A percentile compares a stretch with the other conserved stretches of the same genome.
These are phyloP conservation scores for Aspergillus biplanus DNA, from an alignment of 495 filamentous ascomycete species.

Conservation along the genomic window DNA sequence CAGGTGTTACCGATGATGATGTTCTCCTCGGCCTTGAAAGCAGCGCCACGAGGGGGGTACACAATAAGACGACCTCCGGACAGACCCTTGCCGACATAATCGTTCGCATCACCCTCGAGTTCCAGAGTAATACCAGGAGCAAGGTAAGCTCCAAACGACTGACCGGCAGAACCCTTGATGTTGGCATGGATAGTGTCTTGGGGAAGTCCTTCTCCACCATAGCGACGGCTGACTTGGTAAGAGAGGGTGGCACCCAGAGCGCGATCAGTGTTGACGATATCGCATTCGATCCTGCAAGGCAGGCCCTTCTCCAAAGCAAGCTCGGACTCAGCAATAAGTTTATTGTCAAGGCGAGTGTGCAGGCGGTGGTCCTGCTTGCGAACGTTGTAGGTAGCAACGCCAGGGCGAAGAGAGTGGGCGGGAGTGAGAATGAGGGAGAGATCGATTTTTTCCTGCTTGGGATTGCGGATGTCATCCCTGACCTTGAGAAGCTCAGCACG, in stretches of 20 bases:
- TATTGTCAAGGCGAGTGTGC: constrained; percentile 95
- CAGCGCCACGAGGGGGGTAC: constrained; percentile 90
- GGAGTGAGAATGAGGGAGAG: constrained; percentile 95
- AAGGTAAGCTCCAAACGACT: constrained; percentile 96
- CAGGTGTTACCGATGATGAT: constrained; percentile 96
- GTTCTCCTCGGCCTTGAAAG: constrained; percentile 98
- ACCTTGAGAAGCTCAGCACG: constrained; percentile 86
- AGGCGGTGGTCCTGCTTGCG: constrained; percentile 97
- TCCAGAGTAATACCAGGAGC: constrained; percentile 95
- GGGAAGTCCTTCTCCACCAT: constrained; percentile 87
- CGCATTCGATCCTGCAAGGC: constrained; percentile 93
- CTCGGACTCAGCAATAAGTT: constrained; percentile 97
- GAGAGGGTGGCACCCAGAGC: constrained; percentile 93
- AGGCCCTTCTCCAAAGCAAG: constrained; percentile 95
- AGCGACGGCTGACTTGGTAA: constrained; percentile 92
- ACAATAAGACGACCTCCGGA: constrained; percentile 95
- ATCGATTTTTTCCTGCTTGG: constrained; percentile 93
- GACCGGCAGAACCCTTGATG: constrained; percentile 97
- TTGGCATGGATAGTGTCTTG: constrained; percentile 97
- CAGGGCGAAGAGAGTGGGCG: constrained; percentile 92
- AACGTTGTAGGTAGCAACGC: constrained; percentile 98
- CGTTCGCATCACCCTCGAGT: constrained; percentile 96
- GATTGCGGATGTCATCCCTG: constrained; percentile 83
- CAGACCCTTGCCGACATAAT: constrained; percentile 97
- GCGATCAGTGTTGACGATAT: constrained; percentile 98